Evolutionary conservation across 805 yeast genomes (phyloP).

Genomic region (Zygotorulaspora danielsina): DNA sequence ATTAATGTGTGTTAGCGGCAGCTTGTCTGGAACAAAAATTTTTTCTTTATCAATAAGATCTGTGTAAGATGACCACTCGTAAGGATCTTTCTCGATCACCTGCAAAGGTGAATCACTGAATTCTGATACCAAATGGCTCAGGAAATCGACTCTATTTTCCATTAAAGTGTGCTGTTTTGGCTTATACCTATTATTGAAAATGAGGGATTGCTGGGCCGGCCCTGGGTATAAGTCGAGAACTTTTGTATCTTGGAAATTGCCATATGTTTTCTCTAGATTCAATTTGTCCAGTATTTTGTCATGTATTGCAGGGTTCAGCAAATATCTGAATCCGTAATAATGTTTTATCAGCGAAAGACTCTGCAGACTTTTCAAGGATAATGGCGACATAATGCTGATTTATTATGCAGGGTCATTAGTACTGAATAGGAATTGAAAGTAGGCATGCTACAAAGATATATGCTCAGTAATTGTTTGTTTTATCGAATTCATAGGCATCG

Average conservation of each 20-base stretch:
- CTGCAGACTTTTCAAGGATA: slow-evolving; percentile 12
- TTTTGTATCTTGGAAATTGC: slow-evolving; percentile 39
- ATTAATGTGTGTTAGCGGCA: slow-evolving; percentile 43
- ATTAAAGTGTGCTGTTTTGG: slow-evolving; percentile 64
- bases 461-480: too few species aligned
- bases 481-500: too few species aligned
- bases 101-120: slow-evolving; percentile 29
- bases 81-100: slow-evolving; percentile 48
- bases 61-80: slow-evolving; percentile 59
- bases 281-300: slow-evolving; percentile 45
- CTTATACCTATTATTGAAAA: slow-evolving; percentile 52
- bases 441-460: too few species aligned
- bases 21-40: slow-evolving; percentile 38
- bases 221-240: slow-evolving; percentile 61
- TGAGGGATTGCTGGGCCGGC: slow-evolving; percentile 55
- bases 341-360: slow-evolving; percentile 18
- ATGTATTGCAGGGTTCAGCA: slow-evolving; percentile 23
- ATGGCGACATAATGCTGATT: slow-evolving; percentile 4
- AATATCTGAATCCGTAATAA: slow-evolving; percentile 24
- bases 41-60: slow-evolving; percentile 46
- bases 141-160: slow-evolving; percentile 42
- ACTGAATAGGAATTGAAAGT: background rate
- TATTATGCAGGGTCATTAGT: background rate
- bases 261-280: slow-evolving; percentile 36
- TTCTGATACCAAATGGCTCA: slow-evolving; percentile 9